A percentile compares a stretch with the other conserved stretches of the same genome.
Evolutionary conservation across 805 yeast genomes (phyloP).

Genomic region (Nakazawaea wyomingensis): DNA sequence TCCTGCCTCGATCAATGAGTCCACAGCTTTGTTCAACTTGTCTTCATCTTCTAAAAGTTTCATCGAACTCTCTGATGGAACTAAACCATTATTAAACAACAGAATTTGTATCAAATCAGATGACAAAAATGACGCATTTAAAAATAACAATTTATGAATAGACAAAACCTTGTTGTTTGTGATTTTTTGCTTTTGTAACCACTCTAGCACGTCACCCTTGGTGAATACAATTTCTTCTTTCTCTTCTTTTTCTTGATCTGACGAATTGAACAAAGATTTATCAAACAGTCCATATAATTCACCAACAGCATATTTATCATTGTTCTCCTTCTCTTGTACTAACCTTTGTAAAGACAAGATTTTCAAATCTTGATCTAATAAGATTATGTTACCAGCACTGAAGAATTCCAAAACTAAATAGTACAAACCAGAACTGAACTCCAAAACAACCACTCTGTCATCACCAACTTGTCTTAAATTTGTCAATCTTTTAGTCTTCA

Average conservation of each 20-base stretch:
- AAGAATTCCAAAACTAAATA: conserved; percentile 86
- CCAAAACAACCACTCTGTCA: conserved; percentile 79
- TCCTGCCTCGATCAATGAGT: conserved; percentile 45
- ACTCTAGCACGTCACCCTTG: conserved; percentile 26
- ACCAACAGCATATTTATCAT: conserved; percentile 67
- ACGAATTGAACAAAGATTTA: conserved; percentile 34
- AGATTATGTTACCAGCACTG: conserved; percentile 87
- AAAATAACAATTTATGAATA: conserved; percentile 64
- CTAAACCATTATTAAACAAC: conserved; percentile 40
- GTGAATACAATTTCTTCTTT: conserved; percentile 19
- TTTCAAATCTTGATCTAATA: conserved; percentile 62
- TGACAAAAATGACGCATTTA: conserved; percentile 68
- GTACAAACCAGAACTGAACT: conserved; percentile 76
- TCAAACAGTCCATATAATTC: conserved; percentile 63
- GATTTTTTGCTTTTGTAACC: conserved; percentile 34
- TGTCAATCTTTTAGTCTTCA: conserved; percentile 74
- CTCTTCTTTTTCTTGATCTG: conserved; percentile 10
- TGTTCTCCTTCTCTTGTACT: conserved; percentile 67
- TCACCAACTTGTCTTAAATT: conserved; percentile 67
- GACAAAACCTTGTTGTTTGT: conserved; percentile 41
- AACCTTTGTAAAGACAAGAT: conserved; percentile 74
- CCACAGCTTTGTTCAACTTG: conserved; percentile 27
- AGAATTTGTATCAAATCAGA: conserved; percentile 69
- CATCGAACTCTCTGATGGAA: conserved; percentile 29
- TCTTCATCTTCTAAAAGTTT: conserved; percentile 24